Evolutionary conservation across 1,284 basidiomycete species (phyloP).

Genomic region (Waitea zeae): DNA sequence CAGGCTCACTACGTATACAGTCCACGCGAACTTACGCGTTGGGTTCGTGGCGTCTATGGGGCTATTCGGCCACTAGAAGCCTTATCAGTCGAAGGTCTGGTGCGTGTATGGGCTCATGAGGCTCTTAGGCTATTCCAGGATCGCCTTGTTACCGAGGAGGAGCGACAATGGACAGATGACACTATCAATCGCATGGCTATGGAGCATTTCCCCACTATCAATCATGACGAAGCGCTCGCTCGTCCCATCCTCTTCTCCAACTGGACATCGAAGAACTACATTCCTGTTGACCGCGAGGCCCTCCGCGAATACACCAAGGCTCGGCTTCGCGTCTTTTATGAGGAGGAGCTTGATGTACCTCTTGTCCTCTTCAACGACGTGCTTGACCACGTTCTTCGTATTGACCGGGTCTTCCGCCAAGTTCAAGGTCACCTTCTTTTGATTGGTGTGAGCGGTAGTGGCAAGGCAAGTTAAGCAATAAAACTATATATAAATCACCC

Average conservation of each 20-base stretch:
- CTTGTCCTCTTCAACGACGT: conserved; percentile 98
- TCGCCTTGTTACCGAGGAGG: conserved; percentile 83
- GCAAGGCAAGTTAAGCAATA: conserved; percentile 50
- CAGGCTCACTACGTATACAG: conserved; percentile 99
- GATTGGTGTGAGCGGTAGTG: conserved; percentile 95
- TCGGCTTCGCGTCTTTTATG: conserved; percentile 87
- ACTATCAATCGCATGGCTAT: conserved; percentile 76
- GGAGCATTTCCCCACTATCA: conserved; percentile 86
- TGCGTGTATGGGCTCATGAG: conserved; percentile 97
- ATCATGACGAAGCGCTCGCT: conserved; percentile 63
- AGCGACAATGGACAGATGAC: conserved; percentile 91
- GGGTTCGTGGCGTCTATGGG: conserved; percentile 96
- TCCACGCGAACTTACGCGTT: conserved; percentile 96
- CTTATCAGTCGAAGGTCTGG: conserved; percentile 84
- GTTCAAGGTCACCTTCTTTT: conserved; percentile 91
- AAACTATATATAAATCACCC: not conserved
- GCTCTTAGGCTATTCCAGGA: conserved; percentile 96
- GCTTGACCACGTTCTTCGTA: conserved; percentile 90
- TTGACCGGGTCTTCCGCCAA: conserved; percentile 98
- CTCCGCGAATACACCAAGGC: conserved; percentile 96
- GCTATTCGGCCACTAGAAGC: conserved; percentile 88
- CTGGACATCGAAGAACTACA: conserved; percentile 97
- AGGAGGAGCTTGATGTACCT: conserved; percentile 97
- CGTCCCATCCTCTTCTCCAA: conserved; percentile 97
- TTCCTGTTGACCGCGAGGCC: conserved; percentile 84